Evolutionary conservation across 2,329 filamentous ascomycete species (phyloP), one percentile per base, ranked within the genome.

Genomic region (Fusarium dlaminii): DNA sequence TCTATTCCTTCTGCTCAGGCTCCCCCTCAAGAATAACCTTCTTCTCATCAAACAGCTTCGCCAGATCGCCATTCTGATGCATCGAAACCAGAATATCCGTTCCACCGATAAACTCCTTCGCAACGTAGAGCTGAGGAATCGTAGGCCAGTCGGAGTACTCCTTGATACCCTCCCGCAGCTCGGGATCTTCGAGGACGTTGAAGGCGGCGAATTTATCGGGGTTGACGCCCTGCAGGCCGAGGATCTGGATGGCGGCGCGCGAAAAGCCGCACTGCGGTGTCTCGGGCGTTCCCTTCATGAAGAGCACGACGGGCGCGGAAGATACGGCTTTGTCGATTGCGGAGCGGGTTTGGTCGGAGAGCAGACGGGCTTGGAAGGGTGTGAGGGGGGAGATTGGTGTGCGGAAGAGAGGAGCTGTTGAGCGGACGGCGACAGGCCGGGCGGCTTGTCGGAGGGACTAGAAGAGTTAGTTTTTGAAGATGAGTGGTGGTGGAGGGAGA

Each of bases 91-190:
- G 84, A 74, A 99, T 99, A 83, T 99, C 96, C 82, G 95, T 98
- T n/a, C 96, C 96, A 63, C 96, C 96, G 52, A 99, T 88, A 81
- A 99, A 99, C 82, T 99, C 96, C 85, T 96, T 96, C 73, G 97
- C 91, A 58, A 99, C 88, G 84, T 98, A 99, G 24, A 99, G 88
- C 84, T 99, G 96, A 12, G 96, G 96, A 81, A 99, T 98, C 27
- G 96, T 99, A 20, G 96, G 96, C 96, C 96, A 99, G 82, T 98
- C 96, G 4, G 95, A 98, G 87, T 96, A 99, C 85, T 99, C 96
- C 86, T 99, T 99, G 86, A 99, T 98, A 59, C 96, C 96, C 84
- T 91, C 86, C 78, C 96, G 90, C 81, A 99, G 84, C 81, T 97
- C 95, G 8, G 92, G 84, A 82, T 98, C 95, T 84, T 98, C 96